phyloP scores from a whole-genome alignment of 2,329 filamentous ascomycete genomes.

The Diplocarpon mali region DNA sequence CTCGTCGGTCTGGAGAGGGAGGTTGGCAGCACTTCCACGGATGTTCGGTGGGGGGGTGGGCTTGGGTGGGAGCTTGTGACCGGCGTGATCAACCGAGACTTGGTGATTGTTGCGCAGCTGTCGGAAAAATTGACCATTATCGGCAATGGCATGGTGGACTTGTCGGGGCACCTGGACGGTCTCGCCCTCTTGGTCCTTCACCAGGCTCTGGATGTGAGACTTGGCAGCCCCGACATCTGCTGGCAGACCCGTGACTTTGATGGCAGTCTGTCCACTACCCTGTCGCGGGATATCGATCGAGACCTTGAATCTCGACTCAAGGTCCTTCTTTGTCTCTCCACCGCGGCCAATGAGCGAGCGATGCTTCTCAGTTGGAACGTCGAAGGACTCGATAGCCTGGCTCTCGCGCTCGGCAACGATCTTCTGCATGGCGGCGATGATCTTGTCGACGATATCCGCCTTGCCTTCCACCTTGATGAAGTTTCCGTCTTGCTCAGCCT shows the following conservation, averaged over 20 bases:
- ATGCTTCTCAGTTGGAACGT: slow-evolving; percentile 85
- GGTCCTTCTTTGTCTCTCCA: slow-evolving; percentile 72
- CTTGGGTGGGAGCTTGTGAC: slow-evolving; percentile 64
- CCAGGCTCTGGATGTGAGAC: slow-evolving; percentile 65
- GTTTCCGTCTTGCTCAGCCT: slow-evolving; percentile 71
- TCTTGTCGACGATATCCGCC: slow-evolving; percentile 75
- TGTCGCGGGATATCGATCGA: slow-evolving; percentile 86
- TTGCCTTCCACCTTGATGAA: slow-evolving; percentile 83
- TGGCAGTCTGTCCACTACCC: slow-evolving; percentile 68
- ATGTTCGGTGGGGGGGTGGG: slow-evolving; percentile 38
- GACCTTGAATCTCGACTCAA: slow-evolving; percentile 80
- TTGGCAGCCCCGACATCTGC: slow-evolving; percentile 76
- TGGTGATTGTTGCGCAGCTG: slow-evolving; percentile 74
- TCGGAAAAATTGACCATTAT: slow-evolving; percentile 90
- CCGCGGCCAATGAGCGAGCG: slow-evolving; percentile 82
- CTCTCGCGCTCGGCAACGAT: slow-evolving; percentile 77
- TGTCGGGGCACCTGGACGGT: slow-evolving; percentile 73
- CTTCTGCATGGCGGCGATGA: slow-evolving; percentile 68
- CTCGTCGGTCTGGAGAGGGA: slow-evolving; percentile 93
- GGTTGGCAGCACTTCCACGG: slow-evolving; percentile 48
- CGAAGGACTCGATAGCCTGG: slow-evolving; percentile 66
- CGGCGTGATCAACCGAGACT: slow-evolving; percentile 85
- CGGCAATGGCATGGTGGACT: slow-evolving; percentile 73
- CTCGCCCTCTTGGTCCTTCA: slow-evolving; percentile 82
- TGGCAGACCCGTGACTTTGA: slow-evolving; percentile 75